These are phyloP conservation scores for Xanthoparmelia taractica DNA, from an alignment of 495 filamentous ascomycete genomes.

Conservation along the genomic window DNA sequence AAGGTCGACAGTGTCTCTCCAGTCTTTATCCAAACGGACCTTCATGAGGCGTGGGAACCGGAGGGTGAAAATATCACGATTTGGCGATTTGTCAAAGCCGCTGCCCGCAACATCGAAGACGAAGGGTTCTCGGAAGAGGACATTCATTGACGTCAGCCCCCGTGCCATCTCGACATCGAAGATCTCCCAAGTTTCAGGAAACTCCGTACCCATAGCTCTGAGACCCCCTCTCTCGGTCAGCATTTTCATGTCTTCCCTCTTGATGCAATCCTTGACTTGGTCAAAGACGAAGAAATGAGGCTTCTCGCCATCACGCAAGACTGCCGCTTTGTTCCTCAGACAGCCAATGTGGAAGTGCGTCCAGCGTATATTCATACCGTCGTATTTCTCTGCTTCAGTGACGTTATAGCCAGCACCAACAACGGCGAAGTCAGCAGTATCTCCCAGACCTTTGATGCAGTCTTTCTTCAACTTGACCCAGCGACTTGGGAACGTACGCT, in stretches of 20 bases:
- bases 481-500: slow-evolving; percentile 36
- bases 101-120: slow-evolving; percentile 57
- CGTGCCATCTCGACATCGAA: slow-evolving; percentile 9
- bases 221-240: slow-evolving; percentile 49
- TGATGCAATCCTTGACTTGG: slow-evolving; percentile 46
- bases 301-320: slow-evolving; percentile 41
- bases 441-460: slow-evolving; percentile 72
- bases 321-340: slow-evolving; percentile 62
- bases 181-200: slow-evolving; percentile 15
- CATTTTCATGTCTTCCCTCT: slow-evolving; percentile 38
- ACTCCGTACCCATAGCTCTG: slow-evolving; percentile 22
- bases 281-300: slow-evolving; percentile 62
- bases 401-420: slow-evolving; percentile 63
- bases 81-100: slow-evolving; percentile 55
- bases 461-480: slow-evolving; percentile 89
- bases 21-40: slow-evolving; percentile 51
- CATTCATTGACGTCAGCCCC: slow-evolving; percentile 32
- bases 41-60: slow-evolving; percentile 58
- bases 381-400: slow-evolving; percentile 44
- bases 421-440: slow-evolving; percentile 73
- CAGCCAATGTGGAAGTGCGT: slow-evolving; percentile 77
- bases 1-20: slow-evolving; percentile 48
- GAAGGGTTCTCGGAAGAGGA: slow-evolving; percentile 53
- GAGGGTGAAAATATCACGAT: slow-evolving; percentile 50
- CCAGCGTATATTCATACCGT: slow-evolving; percentile 50